These are phyloP conservation scores for Trichoderma lentiforme DNA, from an alignment of 2,329 filamentous ascomycete genomes.

Conservation along the genomic window DNA sequence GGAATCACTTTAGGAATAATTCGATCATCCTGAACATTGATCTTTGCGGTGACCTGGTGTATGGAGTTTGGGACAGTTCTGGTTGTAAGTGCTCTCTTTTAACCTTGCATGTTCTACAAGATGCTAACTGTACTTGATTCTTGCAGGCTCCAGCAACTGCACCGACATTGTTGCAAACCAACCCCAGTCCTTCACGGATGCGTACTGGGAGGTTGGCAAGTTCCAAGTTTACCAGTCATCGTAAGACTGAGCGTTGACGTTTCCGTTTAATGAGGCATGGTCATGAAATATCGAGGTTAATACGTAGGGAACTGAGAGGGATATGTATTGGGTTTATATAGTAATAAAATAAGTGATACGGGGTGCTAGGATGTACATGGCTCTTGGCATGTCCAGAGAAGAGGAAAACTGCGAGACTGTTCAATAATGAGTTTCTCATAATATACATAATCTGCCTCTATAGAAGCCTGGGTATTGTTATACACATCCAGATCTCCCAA, in stretches of 20 bases:
- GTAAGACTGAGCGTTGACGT: slow-evolving; percentile 13
- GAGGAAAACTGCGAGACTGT: neutral
- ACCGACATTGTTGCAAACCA: slow-evolving; percentile 56
- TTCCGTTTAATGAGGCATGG: neutral
- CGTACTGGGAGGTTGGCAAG: slow-evolving; percentile 62
- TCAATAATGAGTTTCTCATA: neutral
- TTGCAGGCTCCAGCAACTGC: slow-evolving; percentile 52
- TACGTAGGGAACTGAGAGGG: neutral
- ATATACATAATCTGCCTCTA: slow-evolving; percentile 8
- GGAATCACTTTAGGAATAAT: slow-evolving; percentile 59
- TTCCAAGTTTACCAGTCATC: slow-evolving; percentile 54
- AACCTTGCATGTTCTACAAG: neutral
- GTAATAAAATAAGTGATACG: neutral
- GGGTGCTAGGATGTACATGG: neutral
- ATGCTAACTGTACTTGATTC: neutral
- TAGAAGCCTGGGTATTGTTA: slow-evolving; percentile 11
- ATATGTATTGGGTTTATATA: neutral
- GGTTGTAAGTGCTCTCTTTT: slow-evolving; percentile 36
- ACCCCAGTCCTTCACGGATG: slow-evolving; percentile 53
- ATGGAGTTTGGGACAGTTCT: slow-evolving; percentile 44
- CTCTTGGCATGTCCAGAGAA: neutral
- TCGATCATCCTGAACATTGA: slow-evolving; percentile 66
- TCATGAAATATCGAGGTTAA: neutral
- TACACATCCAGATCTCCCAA: neutral
- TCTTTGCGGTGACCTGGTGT: slow-evolving; percentile 57